Conservation (phyloP, 441 rosid species). For the Dalechampia spathulata region DNA sequence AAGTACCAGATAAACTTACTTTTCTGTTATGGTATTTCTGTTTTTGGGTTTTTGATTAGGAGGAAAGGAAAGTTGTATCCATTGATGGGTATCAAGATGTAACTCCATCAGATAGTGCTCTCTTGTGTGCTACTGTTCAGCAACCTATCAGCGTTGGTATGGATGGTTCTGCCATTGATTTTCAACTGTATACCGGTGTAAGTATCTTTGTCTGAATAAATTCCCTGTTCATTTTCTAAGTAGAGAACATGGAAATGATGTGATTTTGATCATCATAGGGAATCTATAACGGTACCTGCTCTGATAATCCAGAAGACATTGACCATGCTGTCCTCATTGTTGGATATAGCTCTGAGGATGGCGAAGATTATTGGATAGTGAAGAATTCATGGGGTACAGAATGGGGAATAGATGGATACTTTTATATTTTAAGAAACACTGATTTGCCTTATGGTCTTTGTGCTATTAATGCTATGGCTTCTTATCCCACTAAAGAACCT, state of each 20-base stretch:
- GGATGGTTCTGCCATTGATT: conserved; percentile 56
- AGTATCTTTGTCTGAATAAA: conserved; percentile 11
- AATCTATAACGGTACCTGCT: conserved; percentile 60
- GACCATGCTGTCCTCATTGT: conserved; percentile 74
- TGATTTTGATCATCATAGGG: conserved; percentile 47
- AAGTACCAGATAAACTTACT: no score
- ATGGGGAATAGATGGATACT: conserved; percentile 70
- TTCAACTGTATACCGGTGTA: conserved; percentile 66
- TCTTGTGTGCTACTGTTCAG: conserved; percentile 46
- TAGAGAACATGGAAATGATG: neutral
- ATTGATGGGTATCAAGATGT: conserved; percentile 65
- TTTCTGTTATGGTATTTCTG: neutral
- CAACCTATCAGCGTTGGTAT: conserved; percentile 78
- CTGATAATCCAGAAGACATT: conserved; percentile 45
- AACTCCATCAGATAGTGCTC: conserved; percentile 44
- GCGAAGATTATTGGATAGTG: conserved; percentile 68
- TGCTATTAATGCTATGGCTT: conserved; percentile 66
- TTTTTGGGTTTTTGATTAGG: conserved; percentile 22
- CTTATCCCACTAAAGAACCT: conserved; percentile 61
- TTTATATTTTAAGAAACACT: conserved; percentile 40
- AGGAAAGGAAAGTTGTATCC: conserved; percentile 35
- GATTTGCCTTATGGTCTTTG: conserved; percentile 44
- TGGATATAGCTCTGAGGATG: conserved; percentile 59
- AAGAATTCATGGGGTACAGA: conserved; percentile 78
- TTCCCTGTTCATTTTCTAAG: neutral